phyloP scores from a whole-genome alignment of 2,329 filamentous ascomycete genomes.

The Fusarium sp. region DNA sequence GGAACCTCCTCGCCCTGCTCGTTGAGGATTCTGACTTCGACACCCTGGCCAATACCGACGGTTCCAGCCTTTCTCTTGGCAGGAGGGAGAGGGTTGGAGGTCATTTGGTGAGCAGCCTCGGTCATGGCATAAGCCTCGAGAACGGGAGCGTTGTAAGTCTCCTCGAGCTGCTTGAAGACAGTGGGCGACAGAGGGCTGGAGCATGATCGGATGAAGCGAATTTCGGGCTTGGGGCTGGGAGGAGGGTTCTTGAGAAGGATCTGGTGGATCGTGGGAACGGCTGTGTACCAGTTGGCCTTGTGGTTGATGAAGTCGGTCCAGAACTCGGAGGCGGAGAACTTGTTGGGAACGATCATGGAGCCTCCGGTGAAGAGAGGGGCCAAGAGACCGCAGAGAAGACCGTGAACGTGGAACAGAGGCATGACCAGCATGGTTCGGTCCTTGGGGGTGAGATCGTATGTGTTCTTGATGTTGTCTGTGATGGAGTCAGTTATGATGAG shows the following conservation, averaged over 20 bases:
- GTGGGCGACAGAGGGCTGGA: slow-evolving; percentile 86
- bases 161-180: slow-evolving; percentile 82
- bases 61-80: slow-evolving; percentile 82
- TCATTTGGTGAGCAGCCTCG: slow-evolving; percentile 88
- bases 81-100: slow-evolving; percentile 77
- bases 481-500: background rate
- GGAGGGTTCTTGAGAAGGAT: slow-evolving; percentile 81
- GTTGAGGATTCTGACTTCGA: slow-evolving; percentile 83
- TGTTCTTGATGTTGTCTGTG: slow-evolving; percentile 78
- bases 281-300: slow-evolving; percentile 90
- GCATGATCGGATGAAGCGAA: slow-evolving; percentile 90
- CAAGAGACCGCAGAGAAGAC: slow-evolving; percentile 84
- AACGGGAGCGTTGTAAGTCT: slow-evolving; percentile 80
- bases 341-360: slow-evolving; percentile 80
- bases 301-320: slow-evolving; percentile 81
- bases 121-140: slow-evolving; percentile 95
- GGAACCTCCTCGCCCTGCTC: slow-evolving; percentile 74
- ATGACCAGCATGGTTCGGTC: slow-evolving; percentile 90
- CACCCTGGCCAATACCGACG: slow-evolving; percentile 85
- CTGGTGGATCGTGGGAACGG: slow-evolving; percentile 92
- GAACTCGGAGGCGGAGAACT: slow-evolving; percentile 86
- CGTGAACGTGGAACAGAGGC: slow-evolving; percentile 92
- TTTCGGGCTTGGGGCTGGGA: slow-evolving; percentile 75
- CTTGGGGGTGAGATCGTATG: slow-evolving; percentile 75
- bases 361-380: slow-evolving; percentile 81